A percentile compares a stretch with the other conserved stretches of the same genome.
Conservation (phyloP, 345 rosid species). For the Aquilaria sinensis region DNA sequence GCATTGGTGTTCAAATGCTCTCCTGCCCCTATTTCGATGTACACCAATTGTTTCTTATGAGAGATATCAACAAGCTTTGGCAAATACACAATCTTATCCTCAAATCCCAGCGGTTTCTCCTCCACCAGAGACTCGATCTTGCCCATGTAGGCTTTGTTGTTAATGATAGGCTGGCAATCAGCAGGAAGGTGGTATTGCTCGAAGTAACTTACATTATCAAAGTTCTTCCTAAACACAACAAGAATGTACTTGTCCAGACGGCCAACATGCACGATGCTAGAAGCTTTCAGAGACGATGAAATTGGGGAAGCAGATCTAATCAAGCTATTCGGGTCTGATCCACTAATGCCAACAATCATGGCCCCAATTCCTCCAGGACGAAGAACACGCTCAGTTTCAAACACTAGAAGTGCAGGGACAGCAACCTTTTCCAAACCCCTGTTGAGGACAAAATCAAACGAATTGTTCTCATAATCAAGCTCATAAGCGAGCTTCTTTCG, state of each 20-base stretch:
- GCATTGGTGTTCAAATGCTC: conserved; percentile 38
- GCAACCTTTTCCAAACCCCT: conserved; percentile 46
- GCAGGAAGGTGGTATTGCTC: conserved; percentile 41
- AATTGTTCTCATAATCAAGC: conserved; percentile 41
- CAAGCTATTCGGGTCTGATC: conserved; percentile 41
- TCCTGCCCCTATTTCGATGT: conserved; percentile 54
- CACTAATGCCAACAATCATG: conserved; percentile 42
- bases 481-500: conserved; percentile 42
- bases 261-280: conserved; percentile 57
- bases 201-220: conserved; percentile 22
- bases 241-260: conserved; percentile 40
- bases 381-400: conserved; percentile 74
- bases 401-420: conserved; percentile 66
- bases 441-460: conserved; percentile 63
- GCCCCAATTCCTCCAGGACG: conserved; percentile 67
- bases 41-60: conserved; percentile 40
- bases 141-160: conserved; percentile 36
- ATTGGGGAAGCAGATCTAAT: conserved; percentile 63
- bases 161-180: conserved; percentile 43
- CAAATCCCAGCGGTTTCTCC: conserved; percentile 30
- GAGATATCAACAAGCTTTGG: conserved; percentile 46
- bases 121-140: conserved; percentile 48
- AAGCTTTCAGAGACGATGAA: conserved; percentile 55
- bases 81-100: conserved; percentile 40
- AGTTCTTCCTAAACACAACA: conserved; percentile 55